Conservation (phyloP, 2,329 filamentous ascomycete species). For the Rhytidhysteron rufulum region DNA sequence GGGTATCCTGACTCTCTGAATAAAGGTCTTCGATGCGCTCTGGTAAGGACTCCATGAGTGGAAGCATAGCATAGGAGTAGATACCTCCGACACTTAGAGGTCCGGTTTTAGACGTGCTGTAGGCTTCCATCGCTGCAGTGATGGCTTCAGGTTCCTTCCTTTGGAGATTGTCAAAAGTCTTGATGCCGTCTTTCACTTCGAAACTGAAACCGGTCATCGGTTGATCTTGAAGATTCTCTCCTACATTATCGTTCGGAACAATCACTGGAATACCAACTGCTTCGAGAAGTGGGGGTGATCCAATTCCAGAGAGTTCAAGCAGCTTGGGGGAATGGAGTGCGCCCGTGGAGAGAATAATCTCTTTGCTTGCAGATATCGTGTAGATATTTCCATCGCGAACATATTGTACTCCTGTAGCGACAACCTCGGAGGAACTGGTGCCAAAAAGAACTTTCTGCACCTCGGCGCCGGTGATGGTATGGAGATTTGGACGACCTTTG, state of each 20-base stretch:
- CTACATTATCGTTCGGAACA: conserved; percentile 27
- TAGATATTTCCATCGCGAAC: conserved; percentile 30
- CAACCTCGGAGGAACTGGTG: conserved; percentile 38
- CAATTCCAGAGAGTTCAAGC: conserved; percentile 30
- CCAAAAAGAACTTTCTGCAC: conserved; percentile 47
- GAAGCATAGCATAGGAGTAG: conserved; percentile 20
- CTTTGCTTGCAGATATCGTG: conserved; percentile 21
- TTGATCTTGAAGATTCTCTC: conserved; percentile 36
- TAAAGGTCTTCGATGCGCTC: conserved; percentile 11
- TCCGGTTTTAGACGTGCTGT: conserved; percentile 22
- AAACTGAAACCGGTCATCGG: conserved; percentile 15
- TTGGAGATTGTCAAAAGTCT: conserved; percentile 21
- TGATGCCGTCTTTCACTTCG: conserved; percentile 24
- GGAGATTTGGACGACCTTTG: conserved; percentile 41
- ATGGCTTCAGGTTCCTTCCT: conserved; percentile 22
- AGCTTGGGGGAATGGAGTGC: conserved; percentile 26
- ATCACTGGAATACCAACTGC: conserved; percentile 23
- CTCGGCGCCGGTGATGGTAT: conserved; percentile 46
- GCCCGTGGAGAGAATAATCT: conserved; percentile 28
- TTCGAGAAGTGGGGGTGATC: conserved; percentile 18
- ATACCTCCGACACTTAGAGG: conserved; percentile 22
- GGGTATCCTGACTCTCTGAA: conserved; percentile 18
- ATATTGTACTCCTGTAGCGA: conserved; percentile 34
- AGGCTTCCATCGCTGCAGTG: conserved; percentile 25
- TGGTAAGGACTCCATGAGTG: conserved; percentile 12